Conservation (phyloP, 257 asterid genomes). For the Scutellaria galericulata region DNA sequence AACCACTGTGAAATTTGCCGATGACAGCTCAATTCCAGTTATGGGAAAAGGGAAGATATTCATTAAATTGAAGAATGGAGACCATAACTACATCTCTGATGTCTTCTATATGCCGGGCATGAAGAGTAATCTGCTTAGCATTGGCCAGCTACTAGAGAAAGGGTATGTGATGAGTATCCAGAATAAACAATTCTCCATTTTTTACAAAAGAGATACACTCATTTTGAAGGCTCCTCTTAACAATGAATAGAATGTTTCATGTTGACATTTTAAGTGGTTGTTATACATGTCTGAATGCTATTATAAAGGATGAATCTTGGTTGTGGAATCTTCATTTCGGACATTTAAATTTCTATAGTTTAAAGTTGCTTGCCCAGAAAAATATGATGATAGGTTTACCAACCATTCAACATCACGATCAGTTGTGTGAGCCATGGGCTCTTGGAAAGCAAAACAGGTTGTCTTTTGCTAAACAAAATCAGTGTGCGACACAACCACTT, state of each 20-base stretch:
- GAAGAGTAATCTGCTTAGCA: conserved; percentile 24
- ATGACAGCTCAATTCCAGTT: conserved; percentile 20
- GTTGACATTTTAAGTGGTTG: too few species aligned
- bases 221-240: background rate
- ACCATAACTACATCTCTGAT: conserved; percentile 26
- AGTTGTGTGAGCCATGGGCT: conserved; percentile 23
- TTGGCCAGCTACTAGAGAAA: conserved; percentile 13
- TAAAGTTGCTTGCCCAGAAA: background rate
- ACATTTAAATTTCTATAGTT: background rate
- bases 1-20: conserved; percentile 19
- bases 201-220: conserved; percentile 2
- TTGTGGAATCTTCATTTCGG: too few species aligned
- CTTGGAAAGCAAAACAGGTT: conserved; percentile 1
- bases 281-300: too few species aligned
- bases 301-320: too few species aligned
- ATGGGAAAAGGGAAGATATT: conserved; percentile 23
- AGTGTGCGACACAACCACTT: background rate
- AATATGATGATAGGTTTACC: conserved; percentile 26
- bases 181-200: background rate
- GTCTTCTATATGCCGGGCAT: conserved; percentile 28
- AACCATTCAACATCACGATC: conserved; percentile 4
- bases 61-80: conserved; percentile 26
- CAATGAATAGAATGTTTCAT: background rate
- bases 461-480: background rate
- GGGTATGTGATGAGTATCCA: conserved; percentile 5